A percentile compares a stretch with the other conserved stretches of the same genome.
These are phyloP conservation scores for Pichiaceae sp. DNA, from an alignment of 1,139 yeast genomes.

Conservation along the genomic window DNA sequence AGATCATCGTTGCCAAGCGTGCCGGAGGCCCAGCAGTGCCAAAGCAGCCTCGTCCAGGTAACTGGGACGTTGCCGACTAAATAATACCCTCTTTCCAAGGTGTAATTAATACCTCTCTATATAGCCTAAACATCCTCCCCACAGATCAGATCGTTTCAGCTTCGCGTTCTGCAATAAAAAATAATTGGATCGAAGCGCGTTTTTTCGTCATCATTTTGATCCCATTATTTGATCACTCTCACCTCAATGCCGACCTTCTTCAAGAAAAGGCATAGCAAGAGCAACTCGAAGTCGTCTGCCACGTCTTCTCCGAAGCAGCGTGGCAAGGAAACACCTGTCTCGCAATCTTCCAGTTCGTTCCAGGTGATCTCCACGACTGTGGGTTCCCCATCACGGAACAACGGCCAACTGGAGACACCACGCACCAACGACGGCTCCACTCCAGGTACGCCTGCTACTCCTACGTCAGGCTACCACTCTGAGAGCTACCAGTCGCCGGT, in stretches of 20 bases:
- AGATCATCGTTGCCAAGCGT: conserved; percentile 87
- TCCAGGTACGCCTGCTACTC: not conserved
- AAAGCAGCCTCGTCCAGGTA: conserved; percentile 80
- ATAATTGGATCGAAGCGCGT: not conserved
- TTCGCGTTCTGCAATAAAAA: not conserved
- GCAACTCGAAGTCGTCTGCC: conserved; percentile 6
- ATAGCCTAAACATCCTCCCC: too few relatives aligned
- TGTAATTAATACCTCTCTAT: too few relatives aligned
- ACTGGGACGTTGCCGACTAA: conserved; percentile 57
- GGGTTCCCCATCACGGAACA: not conserved
- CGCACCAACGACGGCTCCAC: not conserved
- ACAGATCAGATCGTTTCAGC: not conserved
- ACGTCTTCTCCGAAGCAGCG: conserved; percentile 1
- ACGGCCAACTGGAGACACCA: not conserved
- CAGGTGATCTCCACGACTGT: conserved; percentile 2
- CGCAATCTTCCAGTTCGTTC: conserved; percentile 1
- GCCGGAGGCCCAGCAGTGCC: conserved; percentile 98
- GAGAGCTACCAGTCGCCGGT: not conserved
- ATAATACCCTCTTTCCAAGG: too few relatives aligned
- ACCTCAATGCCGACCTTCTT: conserved; percentile 15
- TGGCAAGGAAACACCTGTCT: not conserved
- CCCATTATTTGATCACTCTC: not conserved
- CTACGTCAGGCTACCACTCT: not conserved
- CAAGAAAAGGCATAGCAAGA: conserved; percentile 13
- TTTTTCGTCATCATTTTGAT: not conserved